These are phyloP conservation scores for Teratosphaeria nubilosa DNA, from an alignment of 2,329 filamentous ascomycete species.

Conservation along the genomic window DNA sequence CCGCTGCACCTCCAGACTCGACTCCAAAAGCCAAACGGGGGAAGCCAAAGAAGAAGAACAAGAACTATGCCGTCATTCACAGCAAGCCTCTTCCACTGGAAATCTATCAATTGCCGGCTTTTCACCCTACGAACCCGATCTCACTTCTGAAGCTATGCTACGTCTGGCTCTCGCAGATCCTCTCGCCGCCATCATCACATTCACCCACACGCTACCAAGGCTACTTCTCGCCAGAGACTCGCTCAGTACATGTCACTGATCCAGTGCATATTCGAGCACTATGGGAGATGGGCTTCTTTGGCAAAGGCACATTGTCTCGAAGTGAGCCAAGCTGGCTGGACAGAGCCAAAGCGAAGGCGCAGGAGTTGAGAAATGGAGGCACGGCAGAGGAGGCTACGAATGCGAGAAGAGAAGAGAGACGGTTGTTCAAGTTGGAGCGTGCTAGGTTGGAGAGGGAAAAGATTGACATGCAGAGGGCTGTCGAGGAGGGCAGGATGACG, in stretches of 20 bases:
- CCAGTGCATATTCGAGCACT: conserved; percentile 63
- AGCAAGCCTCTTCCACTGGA: conserved; percentile 68
- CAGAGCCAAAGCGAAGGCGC: conserved; percentile 62
- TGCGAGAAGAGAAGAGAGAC: conserved; percentile 67
- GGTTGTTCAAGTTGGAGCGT: conserved; percentile 79
- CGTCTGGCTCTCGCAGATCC: conserved; percentile 62
- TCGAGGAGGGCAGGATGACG: conserved; percentile 37
- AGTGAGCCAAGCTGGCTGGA: conserved; percentile 93
- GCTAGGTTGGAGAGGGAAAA: conserved; percentile 79
- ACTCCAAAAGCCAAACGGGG: conserved; percentile 9
- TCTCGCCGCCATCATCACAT: conserved; percentile 56
- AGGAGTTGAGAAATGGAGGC: conserved; percentile 22
- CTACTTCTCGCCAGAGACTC: conserved; percentile 70
- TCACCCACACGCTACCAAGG: conserved; percentile 57
- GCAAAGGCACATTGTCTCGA: conserved; percentile 83
- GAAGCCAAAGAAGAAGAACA: conserved; percentile 18
- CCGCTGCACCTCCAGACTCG: conserved; percentile 3
- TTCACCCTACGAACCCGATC: conserved; percentile 86
- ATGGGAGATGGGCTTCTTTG: conserved; percentile 97
- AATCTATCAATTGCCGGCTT: conserved; percentile 72
- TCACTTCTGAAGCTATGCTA: conserved; percentile 74
- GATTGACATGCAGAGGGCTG: conserved; percentile 58
- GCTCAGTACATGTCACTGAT: conserved; percentile 76
- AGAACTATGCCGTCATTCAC: conserved; percentile 69
- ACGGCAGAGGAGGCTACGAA: conserved; percentile 78